phyloP scores from a whole-genome alignment of 805 yeast species.

The Pichia thaimueangensis region DNA sequence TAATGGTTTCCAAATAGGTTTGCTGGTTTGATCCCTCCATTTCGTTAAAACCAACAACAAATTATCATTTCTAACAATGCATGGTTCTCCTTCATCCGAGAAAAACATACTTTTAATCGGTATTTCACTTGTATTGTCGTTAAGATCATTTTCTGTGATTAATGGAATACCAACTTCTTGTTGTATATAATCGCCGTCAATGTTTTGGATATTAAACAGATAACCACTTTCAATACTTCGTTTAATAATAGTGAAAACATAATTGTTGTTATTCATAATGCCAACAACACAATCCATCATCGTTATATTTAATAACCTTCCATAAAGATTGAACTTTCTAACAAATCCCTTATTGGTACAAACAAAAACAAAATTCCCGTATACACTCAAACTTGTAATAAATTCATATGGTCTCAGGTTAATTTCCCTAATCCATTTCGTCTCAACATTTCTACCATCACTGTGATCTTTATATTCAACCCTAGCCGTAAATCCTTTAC shows the following conservation, averaged over 20 bases:
- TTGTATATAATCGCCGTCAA: constrained; percentile 33
- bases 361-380: constrained; percentile 51
- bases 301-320: constrained; percentile 65
- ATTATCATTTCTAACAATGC: constrained; percentile 75
- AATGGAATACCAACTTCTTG: constrained; percentile 44
- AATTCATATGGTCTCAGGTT: constrained; percentile 40
- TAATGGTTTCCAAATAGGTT: constrained; percentile 84
- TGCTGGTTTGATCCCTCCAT: constrained; percentile 65
- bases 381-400: constrained; percentile 64
- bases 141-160: constrained; percentile 4
- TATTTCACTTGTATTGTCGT: constrained; percentile 10
- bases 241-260: constrained; percentile 43
- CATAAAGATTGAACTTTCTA: constrained; percentile 63
- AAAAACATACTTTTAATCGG: constrained; percentile 66
- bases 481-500: constrained; percentile 22
- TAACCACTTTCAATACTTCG: constrained; percentile 12
- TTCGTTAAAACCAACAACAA: constrained; percentile 60
- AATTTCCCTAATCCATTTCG: constrained; percentile 57
- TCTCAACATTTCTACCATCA: constrained; percentile 64
- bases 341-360: constrained; percentile 75
- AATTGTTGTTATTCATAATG: constrained; percentile 54
- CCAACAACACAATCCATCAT: constrained; percentile 69
- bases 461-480: constrained; percentile 68
- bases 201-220: constrained; percentile 30
- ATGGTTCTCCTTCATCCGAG: constrained; percentile 85